Base-by-base conservation (phyloP, 2,329 filamentous ascomycete species). In the Aspergillus alliaceus region DNA sequence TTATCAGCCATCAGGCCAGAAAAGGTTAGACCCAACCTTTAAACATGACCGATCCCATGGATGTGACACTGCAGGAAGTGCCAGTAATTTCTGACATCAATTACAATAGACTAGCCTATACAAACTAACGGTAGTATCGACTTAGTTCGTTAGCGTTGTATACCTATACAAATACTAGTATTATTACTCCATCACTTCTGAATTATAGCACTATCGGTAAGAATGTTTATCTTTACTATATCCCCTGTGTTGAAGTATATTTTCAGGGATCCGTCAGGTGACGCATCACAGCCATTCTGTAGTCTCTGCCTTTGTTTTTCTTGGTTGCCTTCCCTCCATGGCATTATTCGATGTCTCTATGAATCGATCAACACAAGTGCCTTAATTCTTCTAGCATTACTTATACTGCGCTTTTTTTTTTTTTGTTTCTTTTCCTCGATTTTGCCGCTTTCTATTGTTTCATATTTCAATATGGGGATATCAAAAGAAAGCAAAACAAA, bases 1-100 rank as follows among this genome's bases (percentile, higher is more conserved):
- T 59, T 59, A 64, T 63, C 58, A 64, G 57, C 32, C 47, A 47
- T 55, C 58, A 59, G 42, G 14, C 44, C 57, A 22, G 22, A 58
- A 58, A 2, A 5, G 20, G 62, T 56, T 60, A 60, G 56, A 20
- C 32, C 24, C 22, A n/a, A 20, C 39, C 42, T 37, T 60, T 58
- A 58, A 59, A 59, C 54, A 55, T 61, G 57, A 59, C 57, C 54
- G 57, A 51, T 53, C 53, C 58, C 59, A 54, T 53, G 47, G 60
- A 56, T 58, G 37, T 56, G 52, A 53, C 59, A 61, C 59, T 51
- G 49, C 53, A 58, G 56, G 39, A 56, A 39, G 49, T 31, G 31
- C 31, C 50, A 53, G 39, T 15, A 47, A 46, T 46, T 29, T 46
- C 18, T 14, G 14, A 25, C 35, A 34, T 35, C 51, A 6, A 34